Evolutionary conservation across 2,329 filamentous ascomycete species (phyloP), one percentile per base, ranked within the genome.

Genomic region (Aschersonia sp.): DNA sequence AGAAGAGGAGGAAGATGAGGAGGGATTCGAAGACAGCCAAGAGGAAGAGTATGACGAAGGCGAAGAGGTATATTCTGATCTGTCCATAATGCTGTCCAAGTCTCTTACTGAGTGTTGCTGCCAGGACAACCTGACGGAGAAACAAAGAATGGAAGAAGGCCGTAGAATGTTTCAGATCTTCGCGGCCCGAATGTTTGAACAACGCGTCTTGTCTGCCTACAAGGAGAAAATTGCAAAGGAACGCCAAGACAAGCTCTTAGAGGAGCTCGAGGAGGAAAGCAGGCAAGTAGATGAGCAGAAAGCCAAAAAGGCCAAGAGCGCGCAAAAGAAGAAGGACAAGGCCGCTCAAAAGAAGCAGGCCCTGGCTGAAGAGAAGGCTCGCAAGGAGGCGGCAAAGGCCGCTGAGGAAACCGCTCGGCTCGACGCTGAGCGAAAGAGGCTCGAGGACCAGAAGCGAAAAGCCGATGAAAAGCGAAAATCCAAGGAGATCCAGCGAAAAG

Each of bases 161-260:
- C 81, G 92, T 48, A 78, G 90, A 56, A 98, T 98, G 92, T 98
- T 98, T 62, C 92, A 98, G 64, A 97, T 98, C 63, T 98, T 98
- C 65, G 92, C 92, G 51, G 92, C 92, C 49, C 82, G 92, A 53
- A 98, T 98, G 92, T 98, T 98, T 64, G 92, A 98, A 68, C 92
- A 98, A 64, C 78, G 92, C 53, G 92, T 98, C 29, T 74, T 98
- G 50, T 90, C 86, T 41, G 92, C 92, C n/a, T 98, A 98, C 67
- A 85, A 88, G 63, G 90, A 97, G 68, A 95, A 95, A 63, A 90
- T 98, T 4, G 87, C 92, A 14, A 81, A 83, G 56, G 90, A 98
- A 67, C 85, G 92, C 31, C 90, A 95, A 60, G 76, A 85, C 59
- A 88, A 88, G 62, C 79, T 98, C 29, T 73, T 98, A 30, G 85